Evolutionary conservation across 2,329 filamentous ascomycete species (phyloP).

Genomic region (Sphaerulina vaccinii): DNA sequence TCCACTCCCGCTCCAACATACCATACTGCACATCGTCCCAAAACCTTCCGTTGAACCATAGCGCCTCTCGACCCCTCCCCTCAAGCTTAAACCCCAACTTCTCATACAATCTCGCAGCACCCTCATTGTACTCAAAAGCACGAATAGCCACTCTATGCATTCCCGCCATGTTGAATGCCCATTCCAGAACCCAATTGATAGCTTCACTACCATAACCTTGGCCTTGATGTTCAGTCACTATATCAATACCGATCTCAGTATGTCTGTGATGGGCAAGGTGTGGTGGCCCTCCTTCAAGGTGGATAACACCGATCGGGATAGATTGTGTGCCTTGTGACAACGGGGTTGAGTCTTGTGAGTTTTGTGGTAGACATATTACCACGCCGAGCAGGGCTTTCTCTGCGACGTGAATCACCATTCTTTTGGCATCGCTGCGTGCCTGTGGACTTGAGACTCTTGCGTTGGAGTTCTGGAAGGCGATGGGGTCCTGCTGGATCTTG

Average conservation of each 20-base stretch:
- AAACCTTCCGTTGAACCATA: constrained; percentile 46
- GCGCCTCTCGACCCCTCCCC: constrained; percentile 43
- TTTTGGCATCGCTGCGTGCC: constrained; percentile 32
- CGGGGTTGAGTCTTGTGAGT: constrained; percentile 1
- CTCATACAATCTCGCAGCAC: constrained; percentile 47
- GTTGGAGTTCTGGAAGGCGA: constrained; percentile 21
- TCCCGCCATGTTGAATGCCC: constrained; percentile 47
- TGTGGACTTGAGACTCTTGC: constrained; percentile 34
- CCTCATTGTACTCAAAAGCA: constrained; percentile 46
- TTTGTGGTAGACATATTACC: constrained; percentile 40
- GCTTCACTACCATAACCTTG: constrained; percentile 51
- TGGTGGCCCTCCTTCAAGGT: constrained; percentile 28
- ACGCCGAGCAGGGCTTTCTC: constrained; percentile 38
- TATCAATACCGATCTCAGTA: constrained; percentile 43
- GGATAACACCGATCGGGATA: constrained; percentile 36
- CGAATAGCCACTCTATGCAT: constrained; percentile 47
- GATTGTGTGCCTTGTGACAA: not conserved
- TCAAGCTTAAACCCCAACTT: constrained; percentile 49
- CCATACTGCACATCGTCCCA: constrained; percentile 31
- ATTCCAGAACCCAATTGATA: constrained; percentile 50
- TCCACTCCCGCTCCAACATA: constrained; percentile 8
- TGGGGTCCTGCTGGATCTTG: constrained; percentile 19
- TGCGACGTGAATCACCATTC: constrained; percentile 24
- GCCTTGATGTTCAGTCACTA: constrained; percentile 40
- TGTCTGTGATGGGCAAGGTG: constrained; percentile 42